Conservation (phyloP, 2,329 filamentous ascomycete genomes). For the Paecilomyces sp. region DNA sequence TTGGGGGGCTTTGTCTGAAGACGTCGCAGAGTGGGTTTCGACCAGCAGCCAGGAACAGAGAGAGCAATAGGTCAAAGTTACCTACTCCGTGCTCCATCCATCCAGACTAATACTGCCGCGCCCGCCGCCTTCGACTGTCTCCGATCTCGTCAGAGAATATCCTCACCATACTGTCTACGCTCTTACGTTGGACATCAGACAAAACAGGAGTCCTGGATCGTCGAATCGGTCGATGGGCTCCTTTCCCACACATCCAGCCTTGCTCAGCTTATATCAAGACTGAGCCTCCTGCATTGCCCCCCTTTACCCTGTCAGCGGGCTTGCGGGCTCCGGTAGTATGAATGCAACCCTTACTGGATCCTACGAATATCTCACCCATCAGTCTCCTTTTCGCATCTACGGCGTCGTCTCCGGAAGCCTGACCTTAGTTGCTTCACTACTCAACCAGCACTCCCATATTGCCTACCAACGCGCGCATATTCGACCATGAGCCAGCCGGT, state of each 20-base stretch:
- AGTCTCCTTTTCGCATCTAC: background rate
- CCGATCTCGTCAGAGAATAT: background rate
- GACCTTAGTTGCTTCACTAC: background rate
- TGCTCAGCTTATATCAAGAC: background rate
- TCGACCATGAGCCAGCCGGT: constrained; percentile 17
- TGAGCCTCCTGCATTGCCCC: background rate
- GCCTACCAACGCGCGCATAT: constrained; percentile 14
- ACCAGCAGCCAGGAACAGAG: background rate
- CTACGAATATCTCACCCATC: background rate
- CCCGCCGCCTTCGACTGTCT: background rate
- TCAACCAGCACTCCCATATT: background rate
- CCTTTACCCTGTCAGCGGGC: background rate
- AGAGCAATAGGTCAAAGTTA: background rate
- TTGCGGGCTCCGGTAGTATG: background rate
- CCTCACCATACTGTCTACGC: background rate
- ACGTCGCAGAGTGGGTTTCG: background rate
- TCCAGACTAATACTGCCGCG: background rate
- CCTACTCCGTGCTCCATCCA: background rate
- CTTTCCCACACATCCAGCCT: background rate
- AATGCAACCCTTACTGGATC: background rate
- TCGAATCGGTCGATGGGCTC: background rate
- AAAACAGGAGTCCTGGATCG: background rate
- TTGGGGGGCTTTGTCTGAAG: background rate
- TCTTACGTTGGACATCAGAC: background rate
- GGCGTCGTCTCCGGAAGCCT: background rate